Conservation (phyloP, 305 asterid genomes). For the Fraxinus sp. region DNA sequence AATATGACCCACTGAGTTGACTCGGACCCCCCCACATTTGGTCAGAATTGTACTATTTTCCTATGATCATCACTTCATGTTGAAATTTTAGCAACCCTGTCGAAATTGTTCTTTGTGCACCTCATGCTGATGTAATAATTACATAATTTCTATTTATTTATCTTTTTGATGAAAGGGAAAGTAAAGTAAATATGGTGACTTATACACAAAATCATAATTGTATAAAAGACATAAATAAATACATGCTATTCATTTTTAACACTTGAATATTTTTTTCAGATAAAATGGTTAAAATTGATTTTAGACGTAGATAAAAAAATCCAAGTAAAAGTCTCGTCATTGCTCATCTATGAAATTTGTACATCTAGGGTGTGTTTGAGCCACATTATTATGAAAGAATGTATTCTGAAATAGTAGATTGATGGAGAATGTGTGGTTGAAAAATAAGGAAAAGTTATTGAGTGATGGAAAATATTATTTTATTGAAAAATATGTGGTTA, state of each 20-base stretch:
- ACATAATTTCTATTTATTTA: not conserved
- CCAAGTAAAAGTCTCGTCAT: not conserved
- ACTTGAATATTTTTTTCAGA: not conserved
- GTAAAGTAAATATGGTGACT: not conserved
- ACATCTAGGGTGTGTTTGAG: not conserved
- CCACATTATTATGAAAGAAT: too few species aligned
- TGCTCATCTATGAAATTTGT: not conserved
- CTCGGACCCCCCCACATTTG: not conserved
- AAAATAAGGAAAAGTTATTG: too few species aligned
- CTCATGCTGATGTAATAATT: constrained; percentile 27
- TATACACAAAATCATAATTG: too few species aligned
- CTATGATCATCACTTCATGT: constrained; percentile 28
- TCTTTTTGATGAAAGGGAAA: not conserved
- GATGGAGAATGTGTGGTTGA: too few species aligned
- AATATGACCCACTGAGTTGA: constrained; percentile 7
- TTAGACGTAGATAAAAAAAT: too few species aligned
- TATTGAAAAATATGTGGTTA: too few species aligned
- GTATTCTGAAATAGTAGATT: too few species aligned
- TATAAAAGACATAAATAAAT: not conserved
- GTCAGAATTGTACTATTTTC: not conserved
- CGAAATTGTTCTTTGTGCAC: constrained; percentile 39
- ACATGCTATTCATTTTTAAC: not conserved
- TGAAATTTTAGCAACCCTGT: constrained; percentile 25
- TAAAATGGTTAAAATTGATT: not conserved
- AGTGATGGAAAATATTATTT: too few species aligned